A percentile compares a stretch with the other conserved stretches of the same genome.
Conservation (phyloP, 768 basidiomycete species). For the Gymnopilus dilepis region DNA sequence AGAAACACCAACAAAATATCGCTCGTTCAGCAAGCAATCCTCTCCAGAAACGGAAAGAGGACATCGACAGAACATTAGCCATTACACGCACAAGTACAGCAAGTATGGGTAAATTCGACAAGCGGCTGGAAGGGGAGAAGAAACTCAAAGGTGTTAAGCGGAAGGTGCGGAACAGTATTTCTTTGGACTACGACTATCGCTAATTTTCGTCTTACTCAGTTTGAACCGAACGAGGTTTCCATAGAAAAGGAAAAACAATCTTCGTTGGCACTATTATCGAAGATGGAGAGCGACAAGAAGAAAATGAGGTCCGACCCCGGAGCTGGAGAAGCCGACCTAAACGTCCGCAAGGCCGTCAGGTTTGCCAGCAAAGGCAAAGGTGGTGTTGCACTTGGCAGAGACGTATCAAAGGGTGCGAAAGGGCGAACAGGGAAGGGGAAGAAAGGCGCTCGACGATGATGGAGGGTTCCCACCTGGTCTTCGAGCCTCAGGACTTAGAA, state of each 20-base stretch:
- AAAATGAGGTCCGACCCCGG: slow-evolving; percentile 55
- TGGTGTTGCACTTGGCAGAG: slow-evolving; percentile 58
- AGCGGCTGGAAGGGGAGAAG: slow-evolving; percentile 88
- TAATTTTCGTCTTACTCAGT: slow-evolving; percentile 50
- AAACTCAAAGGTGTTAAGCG: slow-evolving; percentile 88
- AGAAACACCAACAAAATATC: slow-evolving; percentile 74
- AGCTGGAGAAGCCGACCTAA: slow-evolving; percentile 65
- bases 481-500: neutral
- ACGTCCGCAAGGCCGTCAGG: slow-evolving; percentile 88
- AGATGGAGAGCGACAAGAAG: slow-evolving; percentile 75
- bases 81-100: slow-evolving; percentile 86
- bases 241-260: slow-evolving; percentile 69
- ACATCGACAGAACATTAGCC: slow-evolving; percentile 79
- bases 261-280: slow-evolving; percentile 76
- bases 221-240: slow-evolving; percentile 80
- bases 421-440: slow-evolving; percentile 36
- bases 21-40: slow-evolving; percentile 54
- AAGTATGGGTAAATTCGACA: slow-evolving; percentile 95
- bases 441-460: slow-evolving; percentile 17
- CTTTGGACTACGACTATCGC: neutral
- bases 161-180: slow-evolving; percentile 61
- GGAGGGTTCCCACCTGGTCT: neutral
- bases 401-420: slow-evolving; percentile 36
- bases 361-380: slow-evolving; percentile 74
- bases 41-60: slow-evolving; percentile 62